These are phyloP conservation scores for Piromyces sp. DNA, from an alignment of 192 early-diverging fungal genomes.

Conservation along the genomic window DNA sequence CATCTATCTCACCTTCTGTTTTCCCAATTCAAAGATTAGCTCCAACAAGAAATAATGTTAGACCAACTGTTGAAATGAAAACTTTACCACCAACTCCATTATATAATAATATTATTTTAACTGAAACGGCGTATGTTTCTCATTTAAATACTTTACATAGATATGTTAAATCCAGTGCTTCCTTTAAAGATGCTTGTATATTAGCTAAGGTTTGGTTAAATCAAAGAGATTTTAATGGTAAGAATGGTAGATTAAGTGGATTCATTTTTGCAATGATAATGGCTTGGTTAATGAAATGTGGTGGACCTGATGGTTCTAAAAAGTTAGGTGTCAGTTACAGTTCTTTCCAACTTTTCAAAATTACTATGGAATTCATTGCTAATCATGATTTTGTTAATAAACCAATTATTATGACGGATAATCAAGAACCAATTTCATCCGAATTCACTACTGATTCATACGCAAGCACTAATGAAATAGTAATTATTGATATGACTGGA, in stretches of 20 bases:
- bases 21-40: slow-evolving; percentile 54
- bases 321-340: slow-evolving; percentile 51
- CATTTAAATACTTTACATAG: slow-evolving; percentile 65
- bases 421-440: slow-evolving; percentile 16
- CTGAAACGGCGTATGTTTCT: slow-evolving; percentile 52
- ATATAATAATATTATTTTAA: slow-evolving; percentile 70
- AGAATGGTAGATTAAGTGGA: slow-evolving; percentile 32
- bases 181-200: slow-evolving; percentile 62
- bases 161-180: slow-evolving; percentile 46
- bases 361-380: slow-evolving; percentile 69
- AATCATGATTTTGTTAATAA: slow-evolving; percentile 41
- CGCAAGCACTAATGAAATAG: slow-evolving; percentile 45
- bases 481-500: slow-evolving; percentile 70
- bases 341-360: slow-evolving; percentile 71
- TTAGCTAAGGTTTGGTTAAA: slow-evolving; percentile 71
- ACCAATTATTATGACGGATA: slow-evolving; percentile 53
- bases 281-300: slow-evolving; percentile 58
- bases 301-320: slow-evolving; percentile 30
- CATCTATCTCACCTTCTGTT: slow-evolving; percentile 40
- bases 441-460: slow-evolving; percentile 47
- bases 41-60: slow-evolving; percentile 66
- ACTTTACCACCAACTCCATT: slow-evolving; percentile 55
- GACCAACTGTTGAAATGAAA: slow-evolving; percentile 16
- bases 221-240: slow-evolving; percentile 40
- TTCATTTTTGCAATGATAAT: slow-evolving; percentile 79